These are phyloP conservation scores for Pugionium cornutum DNA, from an alignment of 345 rosid species.

Conservation along the genomic window DNA sequence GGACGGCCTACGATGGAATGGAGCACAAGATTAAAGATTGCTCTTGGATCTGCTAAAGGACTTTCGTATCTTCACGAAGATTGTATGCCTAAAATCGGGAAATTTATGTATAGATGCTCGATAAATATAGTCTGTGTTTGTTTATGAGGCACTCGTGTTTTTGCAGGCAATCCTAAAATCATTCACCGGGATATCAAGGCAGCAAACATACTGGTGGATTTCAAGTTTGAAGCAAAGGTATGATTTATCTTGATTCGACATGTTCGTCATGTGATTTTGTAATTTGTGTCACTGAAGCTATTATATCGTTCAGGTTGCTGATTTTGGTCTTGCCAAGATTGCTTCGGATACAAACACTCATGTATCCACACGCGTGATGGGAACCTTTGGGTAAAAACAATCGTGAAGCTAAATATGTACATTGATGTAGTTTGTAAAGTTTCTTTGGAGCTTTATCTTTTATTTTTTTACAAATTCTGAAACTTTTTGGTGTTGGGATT, in stretches of 20 bases:
- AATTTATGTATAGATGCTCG: not conserved
- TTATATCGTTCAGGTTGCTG: conserved; percentile 44
- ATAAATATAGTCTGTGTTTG: not conserved
- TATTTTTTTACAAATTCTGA: not conserved
- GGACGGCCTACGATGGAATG: conserved; percentile 72
- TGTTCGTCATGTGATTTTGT: not conserved
- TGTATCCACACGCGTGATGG: conserved; percentile 94
- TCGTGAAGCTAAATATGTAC: conserved; percentile 8
- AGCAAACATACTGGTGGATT: conserved; percentile 82
- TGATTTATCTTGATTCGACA: not conserved
- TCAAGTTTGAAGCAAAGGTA: conserved; percentile 87
- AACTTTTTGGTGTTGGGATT: not conserved
- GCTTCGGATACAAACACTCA: conserved; percentile 77
- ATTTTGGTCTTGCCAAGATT: conserved; percentile 91
- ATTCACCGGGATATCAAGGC: conserved; percentile 92
- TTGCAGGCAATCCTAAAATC: conserved; percentile 80
- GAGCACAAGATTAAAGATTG: conserved; percentile 70
- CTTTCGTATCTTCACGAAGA: conserved; percentile 95
- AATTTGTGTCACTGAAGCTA: conserved; percentile 2
- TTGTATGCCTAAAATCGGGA: conserved; percentile 46
- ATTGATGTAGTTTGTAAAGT: not conserved
- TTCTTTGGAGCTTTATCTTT: not conserved
- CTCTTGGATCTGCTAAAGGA: conserved; percentile 88
- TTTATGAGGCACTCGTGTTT: not conserved
- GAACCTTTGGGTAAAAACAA: conserved; percentile 52